phyloP scores from a whole-genome alignment of 768 basidiomycete genomes.

The Boletellus sp. region DNA sequence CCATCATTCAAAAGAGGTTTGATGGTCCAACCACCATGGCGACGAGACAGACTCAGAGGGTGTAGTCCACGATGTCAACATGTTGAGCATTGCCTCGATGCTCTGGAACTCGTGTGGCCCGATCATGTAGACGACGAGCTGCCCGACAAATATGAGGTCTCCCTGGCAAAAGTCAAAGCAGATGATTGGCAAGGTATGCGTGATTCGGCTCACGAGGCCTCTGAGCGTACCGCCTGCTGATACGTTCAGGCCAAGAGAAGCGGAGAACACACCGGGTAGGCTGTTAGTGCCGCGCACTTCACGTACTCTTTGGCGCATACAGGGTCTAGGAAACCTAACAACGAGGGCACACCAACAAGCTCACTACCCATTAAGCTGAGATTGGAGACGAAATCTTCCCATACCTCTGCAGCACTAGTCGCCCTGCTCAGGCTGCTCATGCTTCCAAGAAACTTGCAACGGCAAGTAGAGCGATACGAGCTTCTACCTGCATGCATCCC shows the following conservation, averaged over 20 bases:
- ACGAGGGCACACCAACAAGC: not conserved
- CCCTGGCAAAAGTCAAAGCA: conserved; percentile 97
- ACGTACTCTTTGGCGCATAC: conserved; percentile 98
- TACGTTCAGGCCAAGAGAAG: not conserved
- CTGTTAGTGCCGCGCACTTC: conserved; percentile 97
- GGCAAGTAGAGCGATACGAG: not conserved
- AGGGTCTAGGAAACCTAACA: conserved; percentile 89
- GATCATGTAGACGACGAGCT: conserved; percentile 90
- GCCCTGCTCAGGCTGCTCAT: conserved; percentile 86
- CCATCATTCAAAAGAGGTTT: no score
- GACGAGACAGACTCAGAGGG: no score
- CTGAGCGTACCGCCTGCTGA: conserved; percentile 34
- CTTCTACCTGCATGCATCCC: conserved; percentile 57
- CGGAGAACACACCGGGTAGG: conserved; percentile 58
- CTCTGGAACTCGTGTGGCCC: conserved; percentile 97
- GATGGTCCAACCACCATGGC: no score
- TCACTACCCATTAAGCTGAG: conserved; percentile 83
- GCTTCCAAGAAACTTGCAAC: conserved; percentile 43
- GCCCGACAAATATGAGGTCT: conserved; percentile 94
- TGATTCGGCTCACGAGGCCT: conserved; percentile 97
- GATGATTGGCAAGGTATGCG: conserved; percentile 92
- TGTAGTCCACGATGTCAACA: no score
- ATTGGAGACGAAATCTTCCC: conserved; percentile 93
- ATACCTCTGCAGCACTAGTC: conserved; percentile 77
- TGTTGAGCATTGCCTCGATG: conserved; percentile 99